Evolutionary conservation across 2,329 filamentous ascomycete species (phyloP).

Genomic region (Aspergillus quadricinctus): DNA sequence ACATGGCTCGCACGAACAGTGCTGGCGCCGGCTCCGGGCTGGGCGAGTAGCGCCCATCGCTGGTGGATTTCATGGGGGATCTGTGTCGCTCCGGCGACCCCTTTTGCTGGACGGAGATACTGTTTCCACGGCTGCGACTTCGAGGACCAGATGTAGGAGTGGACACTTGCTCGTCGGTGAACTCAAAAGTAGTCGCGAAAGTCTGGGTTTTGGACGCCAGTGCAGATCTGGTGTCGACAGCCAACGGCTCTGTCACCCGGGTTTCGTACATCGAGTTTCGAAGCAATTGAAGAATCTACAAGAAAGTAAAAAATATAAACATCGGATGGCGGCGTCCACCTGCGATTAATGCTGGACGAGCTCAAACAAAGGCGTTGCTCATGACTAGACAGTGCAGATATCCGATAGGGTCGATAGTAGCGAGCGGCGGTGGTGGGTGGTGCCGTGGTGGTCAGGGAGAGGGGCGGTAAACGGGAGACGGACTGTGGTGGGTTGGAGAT

Average conservation of each 20-base stretch:
- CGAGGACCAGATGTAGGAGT: conserved; percentile 26
- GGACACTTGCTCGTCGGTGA: conserved; percentile 35
- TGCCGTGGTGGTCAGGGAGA: neutral
- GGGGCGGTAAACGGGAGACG: conserved; percentile 7
- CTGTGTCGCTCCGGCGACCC: conserved; percentile 23
- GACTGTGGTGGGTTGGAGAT: neutral
- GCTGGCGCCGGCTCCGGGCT: conserved; percentile 45
- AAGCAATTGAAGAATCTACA: conserved; percentile 6
- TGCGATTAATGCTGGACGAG: conserved; percentile 17
- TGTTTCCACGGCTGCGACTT: conserved; percentile 28
- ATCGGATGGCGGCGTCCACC: conserved; percentile 11
- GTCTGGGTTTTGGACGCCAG: conserved; percentile 33
- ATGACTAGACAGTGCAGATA: conserved; percentile 15
- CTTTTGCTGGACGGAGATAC: conserved; percentile 23
- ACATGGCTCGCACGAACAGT: conserved; percentile 89
- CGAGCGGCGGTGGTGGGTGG: neutral
- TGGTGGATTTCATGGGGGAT: conserved; percentile 28
- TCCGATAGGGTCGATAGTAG: neutral
- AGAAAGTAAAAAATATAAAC: conserved; percentile 3
- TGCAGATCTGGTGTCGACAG: conserved; percentile 28
- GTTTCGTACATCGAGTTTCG: conserved; percentile 31
- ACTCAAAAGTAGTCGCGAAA: conserved; percentile 42
- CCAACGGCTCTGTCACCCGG: conserved; percentile 29
- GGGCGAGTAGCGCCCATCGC: conserved; percentile 26
- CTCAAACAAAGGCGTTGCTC: conserved; percentile 17